Evolutionary conservation across 2,329 filamentous ascomycete species (phyloP).

Genomic region (Aureobasidium pullulans): DNA sequence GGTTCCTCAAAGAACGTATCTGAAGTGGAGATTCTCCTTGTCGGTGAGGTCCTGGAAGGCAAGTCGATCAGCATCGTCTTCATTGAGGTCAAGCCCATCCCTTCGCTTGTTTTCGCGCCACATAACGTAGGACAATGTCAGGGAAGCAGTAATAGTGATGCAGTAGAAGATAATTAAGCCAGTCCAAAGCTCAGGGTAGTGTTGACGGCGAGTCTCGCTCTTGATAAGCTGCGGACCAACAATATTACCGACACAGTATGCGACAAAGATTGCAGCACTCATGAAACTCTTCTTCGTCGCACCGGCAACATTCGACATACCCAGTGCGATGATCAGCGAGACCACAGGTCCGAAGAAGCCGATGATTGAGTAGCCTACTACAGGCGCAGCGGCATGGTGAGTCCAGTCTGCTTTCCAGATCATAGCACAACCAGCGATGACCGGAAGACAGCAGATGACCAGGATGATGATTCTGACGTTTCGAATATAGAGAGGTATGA

Average conservation of each 20-base stretch:
- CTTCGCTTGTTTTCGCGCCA: conserved; percentile 51
- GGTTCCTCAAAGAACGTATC: conserved; percentile 31
- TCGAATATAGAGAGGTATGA: conserved; percentile 50
- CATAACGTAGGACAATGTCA: conserved; percentile 52
- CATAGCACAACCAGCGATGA: conserved; percentile 65
- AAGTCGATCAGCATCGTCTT: conserved; percentile 55
- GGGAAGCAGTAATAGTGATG: conserved; percentile 55
- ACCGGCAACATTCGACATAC: conserved; percentile 64
- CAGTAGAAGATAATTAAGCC: conserved; percentile 62
- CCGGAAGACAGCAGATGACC: conserved; percentile 59
- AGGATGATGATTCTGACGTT: conserved; percentile 62
- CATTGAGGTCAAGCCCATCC: conserved; percentile 44
- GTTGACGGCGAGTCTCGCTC: conserved; percentile 55
- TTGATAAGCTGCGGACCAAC: conserved; percentile 65
- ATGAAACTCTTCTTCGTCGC: conserved; percentile 74
- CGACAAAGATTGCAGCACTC: conserved; percentile 65
- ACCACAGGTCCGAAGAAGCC: conserved; percentile 68
- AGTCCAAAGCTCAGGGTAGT: conserved; percentile 66
- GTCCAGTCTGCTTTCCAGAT: conserved; percentile 65
- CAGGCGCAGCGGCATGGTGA: conserved; percentile 57
- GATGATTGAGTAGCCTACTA: conserved; percentile 64
- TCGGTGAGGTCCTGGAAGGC: conserved; percentile 55
- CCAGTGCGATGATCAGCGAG: conserved; percentile 51
- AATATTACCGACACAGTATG: conserved; percentile 70
- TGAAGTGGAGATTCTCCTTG: conserved; percentile 50